Evolutionary conservation across 2,329 filamentous ascomycete genomes (phyloP), one percentile per base, ranked within the genome.

Genomic region (Elsinoe australis): DNA sequence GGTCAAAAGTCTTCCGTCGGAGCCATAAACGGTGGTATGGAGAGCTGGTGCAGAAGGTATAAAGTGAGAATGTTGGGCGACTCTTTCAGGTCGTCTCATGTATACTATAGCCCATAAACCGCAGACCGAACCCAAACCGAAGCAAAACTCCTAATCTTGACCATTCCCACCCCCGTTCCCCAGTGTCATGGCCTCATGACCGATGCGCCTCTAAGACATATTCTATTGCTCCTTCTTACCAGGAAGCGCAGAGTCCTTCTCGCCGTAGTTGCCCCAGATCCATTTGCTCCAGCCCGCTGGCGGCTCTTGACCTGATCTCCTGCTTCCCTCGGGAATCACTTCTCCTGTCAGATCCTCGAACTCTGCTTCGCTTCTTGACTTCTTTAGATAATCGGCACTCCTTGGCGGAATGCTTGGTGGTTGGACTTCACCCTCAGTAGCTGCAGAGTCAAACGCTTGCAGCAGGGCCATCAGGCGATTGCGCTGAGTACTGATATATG

Each of bases 331-430:
- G n/a, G 62, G 61, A 57, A 65, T 62, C 10, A 60, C 51, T 52
- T 65, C 63, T 36, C 63, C 64, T 8, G 56, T 60, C 2, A 65
- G 55, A 47, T 65, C 62, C 51, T 94, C 88, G 60, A 95, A 95
- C 57, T 94, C 90, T 15, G 78, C 79, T 62, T 95, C 88, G 63
- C 86, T 94, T 54, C 81, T 80, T 60, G 85, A 90, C 69, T 90
- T 90, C 58, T 79, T 83, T 58, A 94, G 67, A 2, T 71, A 79
- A 52, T 63, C 59, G 74, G 76, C 21, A 5, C 28, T 15, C 26
- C 46, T 9, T 54, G 51, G 8, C 55, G 52, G 10, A 57, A 54
- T 14, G 56, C 55, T 12, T 49, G 54, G 17, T 2, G 39, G 34
- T 3, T 42, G 50, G 10, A 44, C 44, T 7, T 39, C 42, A 12